Percentiles rank a stretch among this genome's conserved stretches.
These are phyloP conservation scores for Populus hybrid DNA, from an alignment of 441 rosid species.

Conservation along the genomic window DNA sequence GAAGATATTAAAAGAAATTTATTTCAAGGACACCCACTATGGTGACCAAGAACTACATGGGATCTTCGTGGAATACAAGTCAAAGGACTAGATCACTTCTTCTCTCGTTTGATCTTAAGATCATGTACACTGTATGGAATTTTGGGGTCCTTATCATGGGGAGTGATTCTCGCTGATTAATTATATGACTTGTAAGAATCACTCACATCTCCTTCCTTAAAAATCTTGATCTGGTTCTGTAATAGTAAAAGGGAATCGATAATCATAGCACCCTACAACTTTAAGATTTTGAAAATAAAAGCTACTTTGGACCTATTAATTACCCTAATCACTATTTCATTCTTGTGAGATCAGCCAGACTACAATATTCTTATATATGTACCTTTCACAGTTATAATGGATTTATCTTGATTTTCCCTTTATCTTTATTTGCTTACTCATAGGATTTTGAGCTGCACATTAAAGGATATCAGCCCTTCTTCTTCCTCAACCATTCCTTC, in stretches of 20 bases:
- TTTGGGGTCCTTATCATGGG: not conserved
- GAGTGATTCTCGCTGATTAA: not conserved
- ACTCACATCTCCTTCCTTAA: not conserved
- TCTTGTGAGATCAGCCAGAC: not conserved
- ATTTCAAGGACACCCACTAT: not conserved
- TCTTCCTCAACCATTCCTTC: not conserved
- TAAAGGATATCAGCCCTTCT: not conserved
- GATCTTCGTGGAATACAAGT: not conserved
- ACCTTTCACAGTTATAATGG: no score
- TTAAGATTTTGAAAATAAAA: constrained; percentile 22
- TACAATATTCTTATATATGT: not conserved
- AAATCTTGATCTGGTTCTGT: not conserved
- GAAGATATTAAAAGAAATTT: not conserved
- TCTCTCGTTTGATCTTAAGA: not conserved
- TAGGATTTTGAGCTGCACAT: not conserved
- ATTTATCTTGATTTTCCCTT: not conserved
- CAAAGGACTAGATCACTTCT: not conserved
- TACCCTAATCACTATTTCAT: not conserved
- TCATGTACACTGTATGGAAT: not conserved
- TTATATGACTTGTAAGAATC: not conserved
- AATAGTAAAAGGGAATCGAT: constrained; percentile 1
- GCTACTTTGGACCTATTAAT: constrained; percentile 9
- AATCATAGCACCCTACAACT: constrained; percentile 26
- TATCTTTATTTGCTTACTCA: no score
- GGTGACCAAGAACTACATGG: constrained; percentile 1